Evolutionary conservation across 257 asterid species (phyloP), one percentile per base, ranked within the genome.

Genomic region (Leptodermis oblonga): DNA sequence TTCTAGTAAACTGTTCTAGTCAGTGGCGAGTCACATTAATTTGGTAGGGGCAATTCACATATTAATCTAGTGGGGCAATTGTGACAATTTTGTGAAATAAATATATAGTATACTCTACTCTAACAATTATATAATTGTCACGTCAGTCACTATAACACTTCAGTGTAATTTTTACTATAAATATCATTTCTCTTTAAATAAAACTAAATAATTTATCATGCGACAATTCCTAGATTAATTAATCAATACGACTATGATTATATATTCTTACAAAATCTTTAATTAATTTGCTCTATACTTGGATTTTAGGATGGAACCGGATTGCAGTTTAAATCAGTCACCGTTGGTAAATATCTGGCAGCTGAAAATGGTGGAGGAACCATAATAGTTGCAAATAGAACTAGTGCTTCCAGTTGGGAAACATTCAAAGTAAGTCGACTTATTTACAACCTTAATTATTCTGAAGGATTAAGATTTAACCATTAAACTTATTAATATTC

Each of bases 301-400:
- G 9, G 4, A 7, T n/a, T 33, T 34, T 41, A 87, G 97, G 97
- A 91, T 75, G 96, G 97, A 46, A 91, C 90, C 6, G 78, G 76
- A 22, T 3, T 88, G 45, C 95, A 82, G 76, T 61, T 91, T 8
- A 84, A 77, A 79, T 91, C 97, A 20, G 89, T 84, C 3, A 81
- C 80, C 0, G 80, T 80, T 0, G 88, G 90, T 4, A 91, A 84
- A 54, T 88, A 73, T 67, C 74, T 92, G 4, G 69, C 89, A 12
- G 96, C 96, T 2, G 93, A 92, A 67, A 54, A 23, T 7, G 97
- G 96, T 28, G 97, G 97, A 72, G 97, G 97, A 53, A 55, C 74
- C 1, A 81, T 76, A 26, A 39, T 88, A 48, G 93, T 86, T 62
- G 96, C 93, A 0, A 92, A 92, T 63, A 73, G 90, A 76, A 70